phyloP scores from a whole-genome alignment of 371 early-diverging fungal species.

The Blakeslea trispora region DNA sequence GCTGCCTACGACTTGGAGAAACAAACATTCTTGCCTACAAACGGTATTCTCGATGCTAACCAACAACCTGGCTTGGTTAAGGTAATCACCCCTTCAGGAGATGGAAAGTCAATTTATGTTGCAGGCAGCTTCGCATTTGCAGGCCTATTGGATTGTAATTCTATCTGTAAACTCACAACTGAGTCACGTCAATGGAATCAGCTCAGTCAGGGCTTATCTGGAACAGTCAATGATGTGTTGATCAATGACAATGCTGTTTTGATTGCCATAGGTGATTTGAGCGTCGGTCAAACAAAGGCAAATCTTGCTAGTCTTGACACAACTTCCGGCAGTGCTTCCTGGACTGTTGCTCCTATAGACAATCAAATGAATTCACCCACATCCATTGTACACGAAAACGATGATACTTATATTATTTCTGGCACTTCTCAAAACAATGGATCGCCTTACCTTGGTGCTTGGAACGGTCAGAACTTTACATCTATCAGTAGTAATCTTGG shows the following conservation, averaged over 20 bases:
- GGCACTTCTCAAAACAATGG: conserved; percentile 5
- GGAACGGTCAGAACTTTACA: conserved; percentile 11
- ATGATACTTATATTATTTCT: conserved; percentile 9
- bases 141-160: conserved; percentile 35
- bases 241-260: conserved; percentile 6
- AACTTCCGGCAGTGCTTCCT: not conserved
- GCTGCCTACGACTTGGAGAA: conserved; percentile 31
- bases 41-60: conserved; percentile 28
- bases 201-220: conserved; percentile 21
- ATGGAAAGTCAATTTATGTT: conserved; percentile 44
- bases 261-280: conserved; percentile 42
- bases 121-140: conserved; percentile 56
- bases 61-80: conserved; percentile 37
- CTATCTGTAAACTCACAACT: conserved; percentile 42
- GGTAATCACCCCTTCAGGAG: conserved; percentile 38
- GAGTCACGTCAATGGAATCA: conserved; percentile 39
- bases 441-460: conserved; percentile 2
- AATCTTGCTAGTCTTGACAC: conserved; percentile 10
- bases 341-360: conserved; percentile 1
- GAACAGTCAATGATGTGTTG: conserved; percentile 14
- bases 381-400: conserved; percentile 10
- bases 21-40: conserved; percentile 15
- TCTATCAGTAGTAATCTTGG: conserved; percentile 1
- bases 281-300: not conserved
- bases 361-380: not conserved